A percentile compares a stretch with the other conserved stretches of the same genome.
phyloP scores from a whole-genome alignment of 495 filamentous ascomycete species.

The Amorphotheca resinae region DNA sequence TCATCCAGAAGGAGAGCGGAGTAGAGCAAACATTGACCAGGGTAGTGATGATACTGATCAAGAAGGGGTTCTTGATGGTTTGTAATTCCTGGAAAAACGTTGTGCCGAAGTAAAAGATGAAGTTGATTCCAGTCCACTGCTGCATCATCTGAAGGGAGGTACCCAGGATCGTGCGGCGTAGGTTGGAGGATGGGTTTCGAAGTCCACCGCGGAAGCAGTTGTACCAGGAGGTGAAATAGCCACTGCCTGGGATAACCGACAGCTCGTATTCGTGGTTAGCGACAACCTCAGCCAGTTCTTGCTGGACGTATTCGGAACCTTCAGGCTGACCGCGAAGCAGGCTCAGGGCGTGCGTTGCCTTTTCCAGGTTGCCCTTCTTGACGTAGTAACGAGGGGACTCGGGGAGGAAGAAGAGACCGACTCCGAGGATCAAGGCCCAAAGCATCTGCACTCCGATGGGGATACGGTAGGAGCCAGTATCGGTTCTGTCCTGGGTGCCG shows the following conservation, averaged over 20 bases:
- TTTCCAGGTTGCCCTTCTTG: conserved; percentile 40
- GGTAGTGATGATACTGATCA: conserved; percentile 61
- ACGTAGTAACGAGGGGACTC: conserved; percentile 50
- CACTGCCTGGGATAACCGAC: conserved; percentile 41
- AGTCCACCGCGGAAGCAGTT: conserved; percentile 53
- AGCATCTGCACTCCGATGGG: conserved; percentile 56
- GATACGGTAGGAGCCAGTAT: conserved; percentile 58
- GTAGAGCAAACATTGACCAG: conserved; percentile 65
- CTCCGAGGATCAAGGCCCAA: conserved; percentile 51
- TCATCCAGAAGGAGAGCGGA: conserved; percentile 46
- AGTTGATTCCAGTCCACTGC: conserved; percentile 39
- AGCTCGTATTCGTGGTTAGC: conserved; percentile 55
- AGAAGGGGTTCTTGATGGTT: conserved; percentile 47
- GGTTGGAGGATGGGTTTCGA: conserved; percentile 51
- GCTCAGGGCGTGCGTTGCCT: conserved; percentile 38
- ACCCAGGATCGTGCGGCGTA: conserved; percentile 31
- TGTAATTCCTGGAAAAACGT: conserved; percentile 52
- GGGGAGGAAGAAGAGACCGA: conserved; percentile 44
- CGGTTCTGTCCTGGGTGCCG: conserved; percentile 43
- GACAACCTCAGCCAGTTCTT: conserved; percentile 62
- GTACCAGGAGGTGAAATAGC: conserved; percentile 51
- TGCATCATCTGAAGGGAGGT: conserved; percentile 63
- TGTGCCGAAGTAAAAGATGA: conserved; percentile 54
- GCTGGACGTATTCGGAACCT: conserved; percentile 52
- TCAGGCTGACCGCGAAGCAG: conserved; percentile 37